Percentiles rank a stretch among this genome's conserved stretches.
phyloP scores from a whole-genome alignment of 495 filamentous ascomycete species.

The Neurospora tetraspora region DNA sequence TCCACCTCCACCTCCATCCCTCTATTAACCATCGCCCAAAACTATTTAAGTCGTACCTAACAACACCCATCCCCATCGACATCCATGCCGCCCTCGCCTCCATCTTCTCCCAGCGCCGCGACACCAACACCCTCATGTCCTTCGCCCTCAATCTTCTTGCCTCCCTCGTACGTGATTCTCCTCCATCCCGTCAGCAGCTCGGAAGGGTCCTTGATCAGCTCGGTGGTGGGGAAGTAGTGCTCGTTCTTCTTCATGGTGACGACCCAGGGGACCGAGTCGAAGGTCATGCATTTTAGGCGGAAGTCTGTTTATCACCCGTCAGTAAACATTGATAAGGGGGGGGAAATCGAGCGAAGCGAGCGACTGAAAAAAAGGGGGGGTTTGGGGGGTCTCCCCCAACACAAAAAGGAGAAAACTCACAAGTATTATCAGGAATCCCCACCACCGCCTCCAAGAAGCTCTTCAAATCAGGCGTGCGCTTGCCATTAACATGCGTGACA shows the following conservation, averaged over 20 bases:
- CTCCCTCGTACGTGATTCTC: constrained; percentile 59
- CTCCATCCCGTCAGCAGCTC: constrained; percentile 54
- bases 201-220: constrained; percentile 65
- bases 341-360: not conserved
- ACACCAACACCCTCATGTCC: constrained; percentile 30
- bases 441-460: constrained; percentile 67
- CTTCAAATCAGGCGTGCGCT: constrained; percentile 69
- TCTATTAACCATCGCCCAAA: not conserved
- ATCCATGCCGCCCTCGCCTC: constrained; percentile 18
- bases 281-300: constrained; percentile 85
- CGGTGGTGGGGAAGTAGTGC: constrained; percentile 92
- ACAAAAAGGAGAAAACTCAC: constrained; percentile 28
- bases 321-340: too few relatives aligned
- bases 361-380: not conserved
- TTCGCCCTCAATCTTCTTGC: constrained; percentile 40
- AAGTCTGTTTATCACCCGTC: constrained; percentile 48
- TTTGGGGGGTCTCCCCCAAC: not conserved
- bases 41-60: not conserved
- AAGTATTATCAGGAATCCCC: constrained; percentile 90
- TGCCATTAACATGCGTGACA: constrained; percentile 87
- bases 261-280: constrained; percentile 95
- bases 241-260: constrained; percentile 99
- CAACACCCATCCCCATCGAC: constrained; percentile 7
- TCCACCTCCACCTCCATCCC: not conserved
- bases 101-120: constrained; percentile 11